These are phyloP conservation scores for Sclerotinia spermophila DNA, from an alignment of 2,329 filamentous ascomycete species.

Conservation along the genomic window DNA sequence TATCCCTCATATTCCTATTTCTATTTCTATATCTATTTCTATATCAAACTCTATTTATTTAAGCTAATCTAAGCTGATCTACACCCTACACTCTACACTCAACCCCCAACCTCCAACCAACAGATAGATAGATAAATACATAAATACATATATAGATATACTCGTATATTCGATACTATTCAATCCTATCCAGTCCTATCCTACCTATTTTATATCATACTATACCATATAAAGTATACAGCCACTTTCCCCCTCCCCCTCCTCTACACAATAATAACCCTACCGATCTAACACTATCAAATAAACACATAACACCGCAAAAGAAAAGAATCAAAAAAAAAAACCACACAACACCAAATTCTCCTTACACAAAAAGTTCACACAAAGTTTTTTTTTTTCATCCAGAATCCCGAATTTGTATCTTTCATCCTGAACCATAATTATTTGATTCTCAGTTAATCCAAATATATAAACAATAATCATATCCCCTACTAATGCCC, in stretches of 20 bases:
- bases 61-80: too few relatives aligned
- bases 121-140: not conserved
- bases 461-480: not conserved
- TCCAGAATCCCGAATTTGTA: not conserved
- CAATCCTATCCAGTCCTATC: not conserved
- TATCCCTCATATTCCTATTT: too few relatives aligned
- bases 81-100: not conserved
- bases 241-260: too few relatives aligned
- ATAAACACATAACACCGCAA: too few relatives aligned
- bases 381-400: not conserved
- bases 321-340: not conserved
- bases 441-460: not conserved
- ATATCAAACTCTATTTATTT: not conserved
- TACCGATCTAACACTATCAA: too few relatives aligned
- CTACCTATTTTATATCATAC: not conserved
- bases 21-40: not conserved
- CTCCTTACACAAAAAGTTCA: not conserved
- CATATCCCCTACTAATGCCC: not conserved
- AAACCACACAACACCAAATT: not conserved
- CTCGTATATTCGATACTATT: too few relatives aligned
- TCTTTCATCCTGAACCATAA: not conserved
- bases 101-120: not conserved
- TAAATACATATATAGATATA: too few relatives aligned
- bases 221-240: too few relatives aligned
- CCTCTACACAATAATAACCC: too few relatives aligned